These are phyloP conservation scores for Pichia kluyveri DNA, from an alignment of 805 yeast species.

Conservation along the genomic window DNA sequence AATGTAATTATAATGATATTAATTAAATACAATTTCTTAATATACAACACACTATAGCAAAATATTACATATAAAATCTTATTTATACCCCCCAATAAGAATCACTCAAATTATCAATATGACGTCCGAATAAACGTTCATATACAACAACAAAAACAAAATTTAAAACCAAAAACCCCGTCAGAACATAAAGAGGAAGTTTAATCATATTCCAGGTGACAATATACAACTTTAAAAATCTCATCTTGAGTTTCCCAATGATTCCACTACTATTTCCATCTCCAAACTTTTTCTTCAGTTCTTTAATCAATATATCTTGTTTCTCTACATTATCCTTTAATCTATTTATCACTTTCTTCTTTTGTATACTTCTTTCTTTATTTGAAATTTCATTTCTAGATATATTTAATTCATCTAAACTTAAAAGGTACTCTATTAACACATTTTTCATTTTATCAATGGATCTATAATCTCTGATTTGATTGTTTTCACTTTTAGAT, in stretches of 20 bases:
- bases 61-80: neutral
- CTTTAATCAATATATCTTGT: conserved; percentile 11
- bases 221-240: neutral
- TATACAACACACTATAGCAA: no score
- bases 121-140: no score
- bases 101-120: neutral
- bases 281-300: conserved; percentile 9
- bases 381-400: neutral
- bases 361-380: neutral
- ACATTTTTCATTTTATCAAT: conserved; percentile 4
- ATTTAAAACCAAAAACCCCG: neutral
- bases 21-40: no score
- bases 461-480: neutral
- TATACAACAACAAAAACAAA: neutral
- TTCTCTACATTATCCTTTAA: conserved; percentile 7
- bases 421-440: conserved; percentile 4
- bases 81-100: neutral
- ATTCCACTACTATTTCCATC: neutral
- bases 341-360: neutral
- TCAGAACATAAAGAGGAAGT: neutral
- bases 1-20: conserved; percentile 7
- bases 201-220: neutral
- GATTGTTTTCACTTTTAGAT: neutral
- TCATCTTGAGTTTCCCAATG: neutral
- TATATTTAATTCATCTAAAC: neutral